Conservation (phyloP, 768 basidiomycete genomes). For the Steccherinum ochraceum region DNA sequence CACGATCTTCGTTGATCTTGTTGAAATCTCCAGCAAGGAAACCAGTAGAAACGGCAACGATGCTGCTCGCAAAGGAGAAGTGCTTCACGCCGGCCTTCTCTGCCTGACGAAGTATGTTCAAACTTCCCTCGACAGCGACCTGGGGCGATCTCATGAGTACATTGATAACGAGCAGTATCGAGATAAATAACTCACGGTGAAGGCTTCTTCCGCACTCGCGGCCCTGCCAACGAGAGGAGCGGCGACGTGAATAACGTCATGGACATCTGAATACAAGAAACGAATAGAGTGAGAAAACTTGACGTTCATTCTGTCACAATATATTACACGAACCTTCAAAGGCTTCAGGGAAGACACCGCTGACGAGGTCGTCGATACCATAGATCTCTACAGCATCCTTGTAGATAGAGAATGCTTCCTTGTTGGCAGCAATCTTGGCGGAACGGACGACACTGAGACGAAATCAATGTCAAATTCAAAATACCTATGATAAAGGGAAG, state of each 20-base stretch:
- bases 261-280: constrained; percentile 7
- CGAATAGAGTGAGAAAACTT: background rate
- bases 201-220: background rate
- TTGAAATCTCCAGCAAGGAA: background rate
- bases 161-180: background rate
- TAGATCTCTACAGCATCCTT: constrained; percentile 13
- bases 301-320: background rate
- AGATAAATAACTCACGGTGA: background rate
- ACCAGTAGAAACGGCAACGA: background rate
- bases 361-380: constrained; percentile 14
- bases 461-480: too few species aligned
- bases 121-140: constrained; percentile 16
- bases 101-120: constrained; percentile 13
- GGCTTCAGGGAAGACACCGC: constrained; percentile 11
- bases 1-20: background rate
- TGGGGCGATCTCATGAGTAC: too few species aligned
- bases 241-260: constrained; percentile 8
- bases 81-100: constrained; percentile 3
- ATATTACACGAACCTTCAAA: constrained; percentile 15
- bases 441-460: constrained; percentile 7
- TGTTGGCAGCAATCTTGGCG: constrained; percentile 3
- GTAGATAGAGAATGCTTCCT: constrained; percentile 1
- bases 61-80: constrained; percentile 2
- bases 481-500: too few species aligned
- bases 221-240: background rate